A percentile compares a stretch with the other conserved stretches of the same genome.
Evolutionary conservation across 1,284 basidiomycete species (phyloP).

Genomic region (Porodaedalea pini): DNA sequence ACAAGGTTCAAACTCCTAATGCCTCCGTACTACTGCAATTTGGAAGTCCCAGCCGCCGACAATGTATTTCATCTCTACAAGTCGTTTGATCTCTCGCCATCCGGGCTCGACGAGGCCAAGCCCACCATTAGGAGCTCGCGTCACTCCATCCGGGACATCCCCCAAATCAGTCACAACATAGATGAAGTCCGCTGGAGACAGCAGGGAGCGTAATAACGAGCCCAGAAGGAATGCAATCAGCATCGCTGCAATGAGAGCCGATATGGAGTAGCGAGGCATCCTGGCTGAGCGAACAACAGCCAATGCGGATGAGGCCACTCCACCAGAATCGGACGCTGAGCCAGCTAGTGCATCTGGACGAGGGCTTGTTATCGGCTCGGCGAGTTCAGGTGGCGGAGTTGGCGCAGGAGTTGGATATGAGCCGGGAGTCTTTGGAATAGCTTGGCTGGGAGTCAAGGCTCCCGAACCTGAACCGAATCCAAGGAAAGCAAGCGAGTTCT

Average conservation of each 20-base stretch:
- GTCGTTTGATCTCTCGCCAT: slow-evolving; percentile 80
- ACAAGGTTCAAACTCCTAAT: slow-evolving; percentile 33
- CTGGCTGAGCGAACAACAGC: slow-evolving; percentile 10
- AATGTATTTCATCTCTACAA: slow-evolving; percentile 77
- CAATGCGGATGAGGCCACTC: background rate
- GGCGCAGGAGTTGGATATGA: background rate
- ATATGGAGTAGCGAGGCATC: slow-evolving; percentile 41
- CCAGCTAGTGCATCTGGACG: background rate
- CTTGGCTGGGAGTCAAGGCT: background rate
- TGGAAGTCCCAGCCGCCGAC: slow-evolving; percentile 79
- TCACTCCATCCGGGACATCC: slow-evolving; percentile 30
- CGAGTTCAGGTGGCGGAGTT: background rate
- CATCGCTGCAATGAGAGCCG: slow-evolving; percentile 72
- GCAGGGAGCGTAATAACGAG: slow-evolving; percentile 80
- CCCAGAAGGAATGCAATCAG: slow-evolving; percentile 90
- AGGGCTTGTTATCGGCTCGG: background rate
- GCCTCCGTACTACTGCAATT: slow-evolving; percentile 72
- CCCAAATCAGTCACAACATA: slow-evolving; percentile 61
- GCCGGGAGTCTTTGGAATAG: background rate
- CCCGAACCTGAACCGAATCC: background rate
- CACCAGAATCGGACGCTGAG: background rate
- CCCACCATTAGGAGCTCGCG: slow-evolving; percentile 31
- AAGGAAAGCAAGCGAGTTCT: slow-evolving; percentile 33
- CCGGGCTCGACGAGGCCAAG: slow-evolving; percentile 43
- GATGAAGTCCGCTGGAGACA: slow-evolving; percentile 91